Percentiles rank a stretch among this genome's conserved stretches.
These are phyloP conservation scores for Spinacia oleracea DNA, from an alignment of 179 eudicot species.

Conservation along the genomic window DNA sequence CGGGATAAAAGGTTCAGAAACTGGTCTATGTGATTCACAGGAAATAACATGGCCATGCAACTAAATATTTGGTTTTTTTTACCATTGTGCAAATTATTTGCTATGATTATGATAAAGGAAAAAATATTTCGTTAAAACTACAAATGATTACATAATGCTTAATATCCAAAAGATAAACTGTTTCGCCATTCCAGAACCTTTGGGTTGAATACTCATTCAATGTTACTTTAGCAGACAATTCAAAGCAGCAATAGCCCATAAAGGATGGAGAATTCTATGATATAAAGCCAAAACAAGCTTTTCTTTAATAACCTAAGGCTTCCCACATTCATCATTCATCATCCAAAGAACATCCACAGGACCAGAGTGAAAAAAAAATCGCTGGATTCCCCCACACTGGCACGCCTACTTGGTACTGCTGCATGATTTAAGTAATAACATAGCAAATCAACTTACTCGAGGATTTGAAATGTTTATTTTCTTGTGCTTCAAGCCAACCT, in stretches of 20 bases:
- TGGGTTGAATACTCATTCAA: background rate
- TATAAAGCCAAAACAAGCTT: background rate
- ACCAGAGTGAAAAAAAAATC: background rate
- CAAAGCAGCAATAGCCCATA: background rate
- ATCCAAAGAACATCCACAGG: background rate
- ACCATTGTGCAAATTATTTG: background rate
- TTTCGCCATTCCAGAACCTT: background rate
- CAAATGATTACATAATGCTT: background rate
- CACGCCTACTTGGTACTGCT: background rate
- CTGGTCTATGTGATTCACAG: conserved; percentile 16
- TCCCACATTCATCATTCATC: background rate
- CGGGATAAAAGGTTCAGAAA: conserved; percentile 42
- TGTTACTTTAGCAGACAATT: background rate
- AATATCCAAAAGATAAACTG: background rate
- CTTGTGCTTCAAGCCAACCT: conserved; percentile 94
- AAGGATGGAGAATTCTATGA: background rate
- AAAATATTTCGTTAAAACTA: background rate
- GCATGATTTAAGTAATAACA: background rate
- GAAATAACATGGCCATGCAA: background rate
- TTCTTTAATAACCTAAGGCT: background rate
- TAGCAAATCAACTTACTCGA: conserved; percentile 59
- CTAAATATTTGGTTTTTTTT: background rate
- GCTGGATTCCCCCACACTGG: background rate
- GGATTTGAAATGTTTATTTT: conserved; percentile 92
- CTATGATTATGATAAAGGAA: background rate